Conservation (phyloP, 192 early-diverging fungal species). For the Backusella macrospora region DNA sequence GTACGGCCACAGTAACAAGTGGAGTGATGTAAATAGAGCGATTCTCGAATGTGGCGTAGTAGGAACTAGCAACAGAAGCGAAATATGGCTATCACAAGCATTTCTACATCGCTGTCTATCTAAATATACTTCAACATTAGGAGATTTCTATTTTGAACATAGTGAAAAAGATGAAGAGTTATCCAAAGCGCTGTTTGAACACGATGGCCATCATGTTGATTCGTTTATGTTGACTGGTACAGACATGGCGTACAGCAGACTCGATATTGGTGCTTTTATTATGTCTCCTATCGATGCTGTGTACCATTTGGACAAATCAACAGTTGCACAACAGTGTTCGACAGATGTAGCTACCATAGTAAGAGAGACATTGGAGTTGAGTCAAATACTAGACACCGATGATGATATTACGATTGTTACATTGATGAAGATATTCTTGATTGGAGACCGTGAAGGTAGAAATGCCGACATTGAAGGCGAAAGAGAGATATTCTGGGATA, state of each 20-base stretch:
- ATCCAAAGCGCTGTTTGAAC: conserved; percentile 26
- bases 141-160: conserved; percentile 22
- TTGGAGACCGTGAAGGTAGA: conserved; percentile 39
- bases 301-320: conserved; percentile 39
- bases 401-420: conserved; percentile 15
- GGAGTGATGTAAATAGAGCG: background rate
- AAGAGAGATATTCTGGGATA: conserved; percentile 35
- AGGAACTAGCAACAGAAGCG: background rate
- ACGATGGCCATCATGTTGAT: conserved; percentile 25
- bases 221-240: conserved; percentile 23
- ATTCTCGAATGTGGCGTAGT: background rate
- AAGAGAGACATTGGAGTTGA: background rate
- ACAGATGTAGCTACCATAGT: conserved; percentile 4
- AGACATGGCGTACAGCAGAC: background rate
- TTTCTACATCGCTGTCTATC: conserved; percentile 21
- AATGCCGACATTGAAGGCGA: conserved; percentile 24
- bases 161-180: background rate
- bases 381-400: background rate
- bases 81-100: conserved; percentile 23
- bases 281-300: conserved; percentile 42
- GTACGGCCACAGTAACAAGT: background rate
- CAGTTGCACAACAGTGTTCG: conserved; percentile 8
- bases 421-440: conserved; percentile 41
- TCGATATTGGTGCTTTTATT: conserved; percentile 24
- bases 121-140: background rate